Percentiles rank a stretch among this genome's conserved stretches.
phyloP scores from a whole-genome alignment of 768 basidiomycete genomes.

The Termitomyces sp. region DNA sequence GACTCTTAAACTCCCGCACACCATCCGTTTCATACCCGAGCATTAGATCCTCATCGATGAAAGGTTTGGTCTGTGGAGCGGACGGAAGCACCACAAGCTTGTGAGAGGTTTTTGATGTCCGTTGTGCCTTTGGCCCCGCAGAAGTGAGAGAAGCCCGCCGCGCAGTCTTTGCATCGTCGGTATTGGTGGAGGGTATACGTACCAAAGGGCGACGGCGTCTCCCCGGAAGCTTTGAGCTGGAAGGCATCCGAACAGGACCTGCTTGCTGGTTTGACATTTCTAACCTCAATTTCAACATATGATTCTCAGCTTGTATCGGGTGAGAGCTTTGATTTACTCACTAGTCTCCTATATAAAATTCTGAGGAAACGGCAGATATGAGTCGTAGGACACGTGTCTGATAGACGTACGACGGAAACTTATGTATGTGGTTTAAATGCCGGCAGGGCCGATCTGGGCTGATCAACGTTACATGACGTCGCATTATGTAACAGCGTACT shows the following conservation, averaged over 20 bases:
- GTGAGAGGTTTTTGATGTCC: constrained; percentile 88
- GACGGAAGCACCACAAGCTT: constrained; percentile 88
- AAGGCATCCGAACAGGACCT: constrained; percentile 17
- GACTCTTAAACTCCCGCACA: constrained; percentile 73
- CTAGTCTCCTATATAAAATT: background rate
- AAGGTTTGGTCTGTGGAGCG: constrained; percentile 80
- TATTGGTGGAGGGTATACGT: constrained; percentile 22
- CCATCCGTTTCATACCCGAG: constrained; percentile 66
- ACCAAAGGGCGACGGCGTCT: constrained; percentile 22
- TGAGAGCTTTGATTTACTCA: background rate
- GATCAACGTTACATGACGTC: too few relatives aligned
- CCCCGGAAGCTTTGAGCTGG: constrained; percentile 20
- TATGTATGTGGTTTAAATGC: too few relatives aligned
- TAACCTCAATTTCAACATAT: background rate
- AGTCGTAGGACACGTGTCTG: background rate
- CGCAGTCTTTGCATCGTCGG: constrained; percentile 16
- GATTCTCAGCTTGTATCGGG: background rate
- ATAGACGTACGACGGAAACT: too few relatives aligned
- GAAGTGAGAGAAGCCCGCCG: constrained; percentile 36
- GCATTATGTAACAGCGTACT: too few relatives aligned
- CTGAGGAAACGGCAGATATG: background rate
- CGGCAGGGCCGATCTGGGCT: too few relatives aligned
- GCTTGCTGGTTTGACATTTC: constrained; percentile 8
- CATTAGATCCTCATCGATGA: constrained; percentile 43
- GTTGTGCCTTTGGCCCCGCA: constrained; percentile 48